Percentiles rank a stretch among this genome's conserved stretches.
Evolutionary conservation across 2,329 filamentous ascomycete species (phyloP).

Genomic region (Bretziella fagacearum): DNA sequence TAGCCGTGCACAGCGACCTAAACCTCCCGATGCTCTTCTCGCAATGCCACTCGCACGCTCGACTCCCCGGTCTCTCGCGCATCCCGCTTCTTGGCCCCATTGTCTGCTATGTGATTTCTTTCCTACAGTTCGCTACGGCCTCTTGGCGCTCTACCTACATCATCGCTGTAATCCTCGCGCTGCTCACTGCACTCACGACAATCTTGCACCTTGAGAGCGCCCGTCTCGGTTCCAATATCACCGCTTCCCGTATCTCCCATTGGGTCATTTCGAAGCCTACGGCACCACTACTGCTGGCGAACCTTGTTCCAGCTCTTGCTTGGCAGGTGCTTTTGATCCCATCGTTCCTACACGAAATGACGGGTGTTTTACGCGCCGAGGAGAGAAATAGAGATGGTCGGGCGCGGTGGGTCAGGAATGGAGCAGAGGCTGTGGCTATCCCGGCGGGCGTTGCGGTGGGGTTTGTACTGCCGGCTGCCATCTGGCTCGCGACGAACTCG

Average conservation of each 20-base stretch:
- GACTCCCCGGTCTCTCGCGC: conserved; percentile 28
- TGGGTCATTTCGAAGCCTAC: conserved; percentile 24
- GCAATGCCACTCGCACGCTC: conserved; percentile 33
- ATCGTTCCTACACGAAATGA: conserved; percentile 24
- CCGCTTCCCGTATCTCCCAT: conserved; percentile 16
- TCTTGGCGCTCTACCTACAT: conserved; percentile 26
- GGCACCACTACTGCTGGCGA: conserved; percentile 30
- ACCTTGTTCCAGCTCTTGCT: conserved; percentile 32
- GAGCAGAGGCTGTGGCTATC: conserved; percentile 40
- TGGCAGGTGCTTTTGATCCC: conserved; percentile 36
- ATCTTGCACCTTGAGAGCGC: conserved; percentile 34
- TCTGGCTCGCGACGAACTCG: conserved; percentile 29
- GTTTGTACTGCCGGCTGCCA: conserved; percentile 29
- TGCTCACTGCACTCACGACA: conserved; percentile 31
- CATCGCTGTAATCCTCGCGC: conserved; percentile 28
- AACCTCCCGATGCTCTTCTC: conserved; percentile 36
- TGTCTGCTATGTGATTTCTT: conserved; percentile 33
- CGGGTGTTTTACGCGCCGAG: neutral
- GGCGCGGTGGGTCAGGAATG: conserved; percentile 17
- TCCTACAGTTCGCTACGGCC: conserved; percentile 29
- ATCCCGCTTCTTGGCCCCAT: conserved; percentile 30
- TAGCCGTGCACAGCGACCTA: conserved; percentile 32
- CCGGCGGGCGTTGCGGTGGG: conserved; percentile 32
- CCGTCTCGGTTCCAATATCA: conserved; percentile 19
- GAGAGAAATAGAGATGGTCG: neutral